Base-by-base conservation (phyloP, 2,329 filamentous ascomycete genomes). In the Biscogniauxia sp. region DNA sequence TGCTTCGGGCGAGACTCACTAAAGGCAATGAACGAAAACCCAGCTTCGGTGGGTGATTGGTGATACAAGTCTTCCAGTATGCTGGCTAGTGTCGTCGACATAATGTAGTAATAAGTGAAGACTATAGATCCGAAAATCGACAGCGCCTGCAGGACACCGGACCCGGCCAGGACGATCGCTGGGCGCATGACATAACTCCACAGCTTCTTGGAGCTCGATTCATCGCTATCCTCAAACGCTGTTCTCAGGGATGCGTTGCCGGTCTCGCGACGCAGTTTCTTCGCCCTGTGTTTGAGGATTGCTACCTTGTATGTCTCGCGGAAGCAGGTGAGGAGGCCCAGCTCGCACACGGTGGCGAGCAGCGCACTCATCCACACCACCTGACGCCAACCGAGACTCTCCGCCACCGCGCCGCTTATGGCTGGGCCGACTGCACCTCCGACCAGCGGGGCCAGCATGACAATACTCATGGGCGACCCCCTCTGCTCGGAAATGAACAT, bases 301-400 rank as follows among this genome's bases (percentile, higher is more conserved):
- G 79, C 74, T 50, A 85, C 78, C 67, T 81, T 82, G 72, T 88
- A 89, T 13, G 87, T 89, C 74, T 89, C 87, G 5, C 79, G 74
- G 67, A 84, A 85, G 66, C 75, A 80, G 0, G 74, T 73, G 7
- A 87, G 69, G 62, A 87, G 83, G 3, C 80, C 54, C 0, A 83
- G 32, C 70, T 85, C 83, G 63, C 80, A 84, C 1, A 76, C 63
- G 5, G 75, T 69, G 0, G 84, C 81, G 26, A 87, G 67, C 0
- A 67, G 75, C 1, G 77, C 79, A 8, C 78, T 77, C 59, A 85
- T 78, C 76, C 81, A 82, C 2, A 88, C 69, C 0, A 84, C 78
- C 53, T 71, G 69, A 28, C 84, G 74, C 85, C 85, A 88, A 2
- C 84, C 84, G 1, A 81, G 62, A 2, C 70, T 76, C 70, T 87